These are phyloP conservation scores for Geum urbanum DNA, from an alignment of 306 rosid species.

Conservation along the genomic window DNA sequence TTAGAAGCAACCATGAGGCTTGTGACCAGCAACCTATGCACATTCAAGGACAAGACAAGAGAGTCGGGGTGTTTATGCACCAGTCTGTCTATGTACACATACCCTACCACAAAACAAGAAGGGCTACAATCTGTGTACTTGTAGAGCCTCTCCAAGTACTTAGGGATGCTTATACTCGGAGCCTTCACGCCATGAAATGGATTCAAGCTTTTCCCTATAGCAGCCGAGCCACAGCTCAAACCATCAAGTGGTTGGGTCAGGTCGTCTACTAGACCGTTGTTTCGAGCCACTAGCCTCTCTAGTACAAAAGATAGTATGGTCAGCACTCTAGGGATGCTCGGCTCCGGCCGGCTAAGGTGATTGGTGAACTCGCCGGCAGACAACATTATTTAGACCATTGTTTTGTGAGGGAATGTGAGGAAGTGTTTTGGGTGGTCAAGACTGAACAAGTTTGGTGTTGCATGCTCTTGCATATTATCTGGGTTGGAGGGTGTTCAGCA, in stretches of 20 bases:
- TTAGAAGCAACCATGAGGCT: slow-evolving; percentile 87
- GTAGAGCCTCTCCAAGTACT: slow-evolving; percentile 88
- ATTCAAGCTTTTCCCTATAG: slow-evolving; percentile 55
- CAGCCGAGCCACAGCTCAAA: slow-evolving; percentile 27
- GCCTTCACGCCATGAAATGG: slow-evolving; percentile 77
- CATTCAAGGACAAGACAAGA: slow-evolving; percentile 70
- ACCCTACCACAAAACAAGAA: slow-evolving; percentile 86
- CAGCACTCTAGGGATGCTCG: slow-evolving; percentile 61
- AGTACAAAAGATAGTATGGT: slow-evolving; percentile 56
- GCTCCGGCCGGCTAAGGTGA: slow-evolving; percentile 42
- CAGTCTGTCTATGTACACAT: slow-evolving; percentile 75
- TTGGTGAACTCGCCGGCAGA: slow-evolving; percentile 32
- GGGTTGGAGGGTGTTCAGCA: slow-evolving; percentile 11
- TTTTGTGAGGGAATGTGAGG: slow-evolving; percentile 12
- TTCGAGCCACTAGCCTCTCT: slow-evolving; percentile 67
- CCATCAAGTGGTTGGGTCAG: slow-evolving; percentile 35
- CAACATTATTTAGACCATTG: slow-evolving; percentile 69
- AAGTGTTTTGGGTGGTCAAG: slow-evolving; percentile 34
- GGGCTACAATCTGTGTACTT: slow-evolving; percentile 91
- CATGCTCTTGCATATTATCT: slow-evolving; percentile 33
- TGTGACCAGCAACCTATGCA: slow-evolving; percentile 76
- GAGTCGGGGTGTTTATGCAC: slow-evolving; percentile 76
- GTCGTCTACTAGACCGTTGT: slow-evolving; percentile 45
- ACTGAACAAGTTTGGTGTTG: slow-evolving; percentile 1
- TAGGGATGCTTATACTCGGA: slow-evolving; percentile 74